phyloP scores from a whole-genome alignment of 1,284 basidiomycete species.

The Ceraceosorus guamensis region DNA sequence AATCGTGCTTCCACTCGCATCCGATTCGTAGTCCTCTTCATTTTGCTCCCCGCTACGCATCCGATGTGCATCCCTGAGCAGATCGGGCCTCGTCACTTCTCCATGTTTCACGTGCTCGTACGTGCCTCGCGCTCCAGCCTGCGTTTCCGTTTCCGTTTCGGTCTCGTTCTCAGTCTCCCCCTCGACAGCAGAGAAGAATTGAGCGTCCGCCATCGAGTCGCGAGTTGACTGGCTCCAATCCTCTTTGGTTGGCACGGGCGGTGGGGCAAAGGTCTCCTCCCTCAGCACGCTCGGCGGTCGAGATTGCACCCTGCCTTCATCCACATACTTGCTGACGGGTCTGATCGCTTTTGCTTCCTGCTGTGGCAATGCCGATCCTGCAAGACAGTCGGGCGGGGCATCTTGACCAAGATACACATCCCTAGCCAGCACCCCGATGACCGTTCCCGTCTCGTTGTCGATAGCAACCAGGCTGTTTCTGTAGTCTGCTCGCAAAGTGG shows the following conservation, averaged over 20 bases:
- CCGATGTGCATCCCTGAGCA: slow-evolving; percentile 12
- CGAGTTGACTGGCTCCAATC: slow-evolving; percentile 3
- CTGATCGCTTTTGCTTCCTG: neutral
- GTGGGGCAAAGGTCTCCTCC: slow-evolving; percentile 30
- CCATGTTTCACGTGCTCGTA: slow-evolving; percentile 2
- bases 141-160: slow-evolving; percentile 15
- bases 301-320: slow-evolving; percentile 6
- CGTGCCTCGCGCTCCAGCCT: neutral
- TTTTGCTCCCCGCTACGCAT: slow-evolving; percentile 6
- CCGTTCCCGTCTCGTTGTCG: slow-evolving; percentile 31
- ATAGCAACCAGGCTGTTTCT: slow-evolving; percentile 23
- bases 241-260: slow-evolving; percentile 27
- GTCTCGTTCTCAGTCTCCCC: slow-evolving; percentile 13
- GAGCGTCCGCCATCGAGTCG: slow-evolving; percentile 12
- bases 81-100: slow-evolving; percentile 26
- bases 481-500: neutral
- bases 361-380: neutral
- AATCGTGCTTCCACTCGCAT: slow-evolving; percentile 27
- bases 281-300: slow-evolving; percentile 16
- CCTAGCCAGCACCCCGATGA: slow-evolving; percentile 26
- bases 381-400: neutral
- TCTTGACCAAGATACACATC: slow-evolving; percentile 16
- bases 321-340: slow-evolving; percentile 15
- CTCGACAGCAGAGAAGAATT: slow-evolving; percentile 23
- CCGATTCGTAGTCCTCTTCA: slow-evolving; percentile 12